phyloP scores from a whole-genome alignment of 129 eudicot species.

The Flaveria bidentis region DNA sequence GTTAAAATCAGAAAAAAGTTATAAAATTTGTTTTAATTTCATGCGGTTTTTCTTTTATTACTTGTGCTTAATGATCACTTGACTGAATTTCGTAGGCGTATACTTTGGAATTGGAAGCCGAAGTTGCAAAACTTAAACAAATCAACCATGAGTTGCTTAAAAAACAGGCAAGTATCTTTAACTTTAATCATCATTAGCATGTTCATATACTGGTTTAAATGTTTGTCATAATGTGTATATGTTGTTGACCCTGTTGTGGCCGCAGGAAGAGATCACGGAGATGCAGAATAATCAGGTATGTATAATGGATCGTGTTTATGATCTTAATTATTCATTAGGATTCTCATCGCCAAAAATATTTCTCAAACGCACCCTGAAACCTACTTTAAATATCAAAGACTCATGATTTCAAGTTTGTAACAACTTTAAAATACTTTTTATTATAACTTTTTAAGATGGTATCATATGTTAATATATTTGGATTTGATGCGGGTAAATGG shows the following conservation, averaged over 20 bases:
- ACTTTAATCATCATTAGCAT: background rate
- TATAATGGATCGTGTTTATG: too few species aligned
- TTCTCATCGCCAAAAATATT: too few species aligned
- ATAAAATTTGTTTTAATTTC: background rate
- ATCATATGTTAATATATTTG: background rate
- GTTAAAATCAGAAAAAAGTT: background rate
- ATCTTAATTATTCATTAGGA: too few species aligned
- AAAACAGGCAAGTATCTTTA: constrained; percentile 56
- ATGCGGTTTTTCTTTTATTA: background rate
- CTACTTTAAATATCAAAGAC: too few species aligned
- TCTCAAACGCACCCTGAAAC: too few species aligned
- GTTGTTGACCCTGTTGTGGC: constrained; percentile 20
- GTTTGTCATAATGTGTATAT: constrained; percentile 19
- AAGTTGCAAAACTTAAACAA: constrained; percentile 79
- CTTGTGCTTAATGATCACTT: background rate
- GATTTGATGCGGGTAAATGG: background rate
- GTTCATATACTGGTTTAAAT: constrained; percentile 2
- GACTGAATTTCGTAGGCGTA: constrained; percentile 54
- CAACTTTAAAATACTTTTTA: too few species aligned
- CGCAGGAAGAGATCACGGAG: constrained; percentile 72
- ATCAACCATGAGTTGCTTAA: constrained; percentile 59
- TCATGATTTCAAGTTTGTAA: too few species aligned
- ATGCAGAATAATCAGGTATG: constrained; percentile 79
- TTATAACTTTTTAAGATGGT: background rate
- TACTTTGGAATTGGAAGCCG: constrained; percentile 87